Conservation (phyloP, 2,329 filamentous ascomycete genomes). For the Monosporascus sp. region DNA sequence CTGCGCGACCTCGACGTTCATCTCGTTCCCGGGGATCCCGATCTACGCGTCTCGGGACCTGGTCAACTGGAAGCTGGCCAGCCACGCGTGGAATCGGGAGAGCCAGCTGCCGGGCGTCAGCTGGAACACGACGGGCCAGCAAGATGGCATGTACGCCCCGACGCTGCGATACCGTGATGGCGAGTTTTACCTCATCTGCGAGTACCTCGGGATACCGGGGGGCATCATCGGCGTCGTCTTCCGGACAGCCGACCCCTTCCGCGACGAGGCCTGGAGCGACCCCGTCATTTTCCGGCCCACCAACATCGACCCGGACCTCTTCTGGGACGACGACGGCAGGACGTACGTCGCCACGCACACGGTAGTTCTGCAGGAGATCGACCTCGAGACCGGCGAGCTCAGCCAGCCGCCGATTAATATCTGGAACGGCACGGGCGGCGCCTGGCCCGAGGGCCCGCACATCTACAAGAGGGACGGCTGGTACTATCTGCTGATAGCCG, state of each 20-base stretch:
- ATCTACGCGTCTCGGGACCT: conserved; percentile 49
- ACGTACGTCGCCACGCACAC: conserved; percentile 30
- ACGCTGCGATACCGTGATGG: conserved; percentile 26
- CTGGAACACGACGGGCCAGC: conserved; percentile 23
- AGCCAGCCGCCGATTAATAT: conserved; percentile 25
- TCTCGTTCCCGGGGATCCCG: conserved; percentile 46
- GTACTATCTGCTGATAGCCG: conserved; percentile 45
- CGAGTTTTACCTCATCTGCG: conserved; percentile 26
- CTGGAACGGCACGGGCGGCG: conserved; percentile 39
- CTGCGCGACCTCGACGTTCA: conserved; percentile 47
- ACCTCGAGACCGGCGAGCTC: conserved; percentile 30
- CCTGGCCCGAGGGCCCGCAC: conserved; percentile 40
- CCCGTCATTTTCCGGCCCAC: conserved; percentile 25
- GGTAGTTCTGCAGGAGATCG: conserved; percentile 25
- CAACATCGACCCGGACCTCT: conserved; percentile 36
- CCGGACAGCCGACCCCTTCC: conserved; percentile 33
- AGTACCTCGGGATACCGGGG: conserved; percentile 16
- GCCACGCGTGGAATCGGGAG: conserved; percentile 35
- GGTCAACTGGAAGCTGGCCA: conserved; percentile 39
- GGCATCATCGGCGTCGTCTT: conserved; percentile 25
- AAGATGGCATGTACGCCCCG: conserved; percentile 28
- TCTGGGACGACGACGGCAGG: conserved; percentile 33
- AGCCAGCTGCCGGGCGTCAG: conserved; percentile 33
- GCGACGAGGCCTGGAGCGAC: conserved; percentile 34
- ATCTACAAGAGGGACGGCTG: conserved; percentile 37